Conservation (phyloP, 2,329 filamentous ascomycete species). For the Epichloe baconii region DNA sequence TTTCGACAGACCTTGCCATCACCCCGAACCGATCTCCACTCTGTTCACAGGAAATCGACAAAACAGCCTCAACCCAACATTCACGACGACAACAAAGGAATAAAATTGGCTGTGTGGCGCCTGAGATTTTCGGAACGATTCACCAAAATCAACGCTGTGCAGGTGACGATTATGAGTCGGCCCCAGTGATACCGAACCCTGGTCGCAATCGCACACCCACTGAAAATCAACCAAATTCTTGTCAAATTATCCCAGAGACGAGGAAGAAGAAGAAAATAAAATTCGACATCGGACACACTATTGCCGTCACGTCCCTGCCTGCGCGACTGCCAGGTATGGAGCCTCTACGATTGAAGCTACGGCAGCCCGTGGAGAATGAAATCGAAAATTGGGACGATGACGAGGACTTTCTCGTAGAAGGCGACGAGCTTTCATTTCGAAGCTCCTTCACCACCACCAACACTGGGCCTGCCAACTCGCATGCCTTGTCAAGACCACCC, state of each 20-base stretch:
- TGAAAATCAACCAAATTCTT: neutral
- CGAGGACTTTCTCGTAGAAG: conserved; percentile 53
- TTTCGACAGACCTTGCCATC: neutral
- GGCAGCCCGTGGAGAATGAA: conserved; percentile 41
- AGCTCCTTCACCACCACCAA: conserved; percentile 31
- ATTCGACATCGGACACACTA: neutral
- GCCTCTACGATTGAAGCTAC: conserved; percentile 37
- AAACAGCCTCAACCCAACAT: neutral
- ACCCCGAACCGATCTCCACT: neutral
- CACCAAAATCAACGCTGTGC: neutral
- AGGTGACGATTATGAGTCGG: conserved; percentile 12
- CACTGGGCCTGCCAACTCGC: conserved; percentile 7
- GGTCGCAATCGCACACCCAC: conserved; percentile 1
- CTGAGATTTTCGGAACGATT: neutral
- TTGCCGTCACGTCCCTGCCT: conserved; percentile 5
- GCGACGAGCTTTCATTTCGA: conserved; percentile 49
- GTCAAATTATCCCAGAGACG: neutral
- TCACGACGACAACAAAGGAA: neutral
- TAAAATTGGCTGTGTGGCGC: neutral
- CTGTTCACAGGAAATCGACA: neutral
- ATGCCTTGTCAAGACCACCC: conserved; percentile 8
- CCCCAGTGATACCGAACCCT: conserved; percentile 8
- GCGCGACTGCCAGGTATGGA: conserved; percentile 31
- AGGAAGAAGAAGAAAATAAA: neutral
- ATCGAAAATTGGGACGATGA: conserved; percentile 74